Percentiles rank a stretch among this genome's conserved stretches.
These are phyloP conservation scores for Eurotiales sp. DNA, from an alignment of 2,329 filamentous ascomycete genomes.

Conservation along the genomic window DNA sequence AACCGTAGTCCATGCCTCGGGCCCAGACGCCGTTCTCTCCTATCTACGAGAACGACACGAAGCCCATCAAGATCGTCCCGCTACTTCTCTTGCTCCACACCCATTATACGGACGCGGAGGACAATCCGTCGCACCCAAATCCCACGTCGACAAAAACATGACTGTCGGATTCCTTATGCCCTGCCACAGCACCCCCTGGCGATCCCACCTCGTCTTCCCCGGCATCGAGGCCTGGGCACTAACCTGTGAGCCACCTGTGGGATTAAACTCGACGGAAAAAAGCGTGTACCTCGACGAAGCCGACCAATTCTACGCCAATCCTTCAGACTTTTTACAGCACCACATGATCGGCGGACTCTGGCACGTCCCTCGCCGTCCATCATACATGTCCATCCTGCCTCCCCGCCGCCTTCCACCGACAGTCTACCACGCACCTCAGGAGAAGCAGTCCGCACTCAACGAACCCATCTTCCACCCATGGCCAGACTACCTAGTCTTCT, in stretches of 20 bases:
- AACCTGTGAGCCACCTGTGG: constrained; percentile 83
- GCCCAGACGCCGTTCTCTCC: constrained; percentile 68
- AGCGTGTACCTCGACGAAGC: constrained; percentile 78
- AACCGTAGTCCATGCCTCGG: constrained; percentile 73
- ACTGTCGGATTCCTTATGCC: constrained; percentile 82
- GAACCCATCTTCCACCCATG: constrained; percentile 30
- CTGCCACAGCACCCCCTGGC: constrained; percentile 95
- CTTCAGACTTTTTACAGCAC: constrained; percentile 54
- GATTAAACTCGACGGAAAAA: constrained; percentile 59
- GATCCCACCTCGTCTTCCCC: constrained; percentile 76
- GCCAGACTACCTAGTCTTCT: constrained; percentile 52
- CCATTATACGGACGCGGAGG: constrained; percentile 12
- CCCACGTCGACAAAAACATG: constrained; percentile 34
- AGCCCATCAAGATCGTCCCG: constrained; percentile 47
- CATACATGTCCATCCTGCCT: constrained; percentile 21
- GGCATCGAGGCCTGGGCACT: constrained; percentile 75
- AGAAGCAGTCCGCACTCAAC: neutral
- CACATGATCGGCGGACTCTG: constrained; percentile 47
- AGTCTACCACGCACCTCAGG: constrained; percentile 7
- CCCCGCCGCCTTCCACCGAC: constrained; percentile 5
- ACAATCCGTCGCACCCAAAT: no score
- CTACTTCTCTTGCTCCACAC: constrained; percentile 17
- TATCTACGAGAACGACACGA: constrained; percentile 75
- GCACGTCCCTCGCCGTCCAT: constrained; percentile 30
- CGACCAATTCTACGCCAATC: constrained; percentile 77